Base-by-base conservation (phyloP, 148 eudicot species). In the Dysphania ambrosioides region DNA sequence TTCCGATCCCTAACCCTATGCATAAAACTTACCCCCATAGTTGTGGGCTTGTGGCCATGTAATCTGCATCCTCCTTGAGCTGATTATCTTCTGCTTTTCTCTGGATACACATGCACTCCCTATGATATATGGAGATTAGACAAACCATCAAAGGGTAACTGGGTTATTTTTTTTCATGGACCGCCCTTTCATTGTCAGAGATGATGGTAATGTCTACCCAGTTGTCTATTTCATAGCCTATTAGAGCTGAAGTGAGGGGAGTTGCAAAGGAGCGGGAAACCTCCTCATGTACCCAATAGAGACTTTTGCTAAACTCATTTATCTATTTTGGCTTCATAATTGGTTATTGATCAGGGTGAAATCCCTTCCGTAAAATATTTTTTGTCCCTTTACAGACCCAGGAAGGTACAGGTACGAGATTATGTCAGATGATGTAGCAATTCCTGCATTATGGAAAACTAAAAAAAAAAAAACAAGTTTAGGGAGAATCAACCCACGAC, bases 391-490 rank as follows among this genome's bases (percentile, higher is more conserved):
- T 60, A 42, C 88, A 94, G 98, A 78, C 91, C 70, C 89, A 94
- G 71, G 97, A 94, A 66, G 85, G 83, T 73, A 87, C 96, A 11
- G 87, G 88, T n/a, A n/a, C n/a, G n/a, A 29, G 98, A 94, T 72
- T 97, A 91, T 77, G 96, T 91, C 98, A 1, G 89, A 94, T 79
- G 76, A 83, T 75, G 72, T 84, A 38, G 93, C 98, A 2, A 57
- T 94, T 77, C 98, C 98, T 81, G 90, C 97, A 32, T 91, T 94
- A 75, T 94, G 98, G 98, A 86, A 88, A 71, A 97, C 96, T 60
- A 83, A 91, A 21, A 90, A 75, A 83, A 91, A 21, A 90, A 75
- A 73, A 83, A 71, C 71, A 91, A 90, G 83, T 85, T 83, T 18
- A 49, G 73, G 69, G 71, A 77, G 60, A 75, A 34, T 26, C 40